A percentile compares a stretch with the other conserved stretches of the same genome.
Evolutionary conservation across 495 filamentous ascomycete genomes (phyloP).

Genomic region (Hypomontagnella monticulosa): DNA sequence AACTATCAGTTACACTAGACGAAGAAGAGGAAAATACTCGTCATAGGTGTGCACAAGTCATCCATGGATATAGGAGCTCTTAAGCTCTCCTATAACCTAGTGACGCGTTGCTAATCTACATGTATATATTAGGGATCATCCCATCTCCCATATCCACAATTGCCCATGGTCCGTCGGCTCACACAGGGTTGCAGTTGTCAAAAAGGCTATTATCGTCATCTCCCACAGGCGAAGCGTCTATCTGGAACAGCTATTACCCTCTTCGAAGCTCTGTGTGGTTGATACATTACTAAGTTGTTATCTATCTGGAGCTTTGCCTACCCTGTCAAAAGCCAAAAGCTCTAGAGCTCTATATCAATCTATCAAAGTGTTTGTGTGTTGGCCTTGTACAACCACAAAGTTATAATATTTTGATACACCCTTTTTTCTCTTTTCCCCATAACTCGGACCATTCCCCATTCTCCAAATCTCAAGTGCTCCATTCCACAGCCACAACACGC

Average conservation of each 20-base stretch:
- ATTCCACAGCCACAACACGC: slow-evolving; percentile 19
- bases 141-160: slow-evolving; percentile 38
- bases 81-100: slow-evolving; percentile 40
- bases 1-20: slow-evolving; percentile 27
- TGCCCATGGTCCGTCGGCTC: slow-evolving; percentile 36
- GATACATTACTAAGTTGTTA: slow-evolving; percentile 4
- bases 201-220: slow-evolving; percentile 42
- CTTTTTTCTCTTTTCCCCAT: slow-evolving; percentile 9
- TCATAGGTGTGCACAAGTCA: slow-evolving; percentile 35
- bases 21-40: slow-evolving; percentile 22
- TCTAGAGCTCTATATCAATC: not conserved
- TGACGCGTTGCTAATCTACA: slow-evolving; percentile 38
- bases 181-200: slow-evolving; percentile 40
- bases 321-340: not conserved
- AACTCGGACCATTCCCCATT: not conserved
- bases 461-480: not conserved
- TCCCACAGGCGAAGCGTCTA: slow-evolving; percentile 26
- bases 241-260: slow-evolving; percentile 30
- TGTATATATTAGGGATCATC: slow-evolving; percentile 42
- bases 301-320: slow-evolving; percentile 22
- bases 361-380: not conserved
- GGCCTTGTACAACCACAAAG: slow-evolving; percentile 31
- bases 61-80: slow-evolving; percentile 28
- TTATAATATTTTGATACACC: slow-evolving; percentile 21
- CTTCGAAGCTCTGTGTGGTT: slow-evolving; percentile 3